Evolutionary conservation across 352 stramenopile genomes (phyloP), one percentile per base, ranked within the genome.

Genomic region (Phytophthora tentaculata): DNA sequence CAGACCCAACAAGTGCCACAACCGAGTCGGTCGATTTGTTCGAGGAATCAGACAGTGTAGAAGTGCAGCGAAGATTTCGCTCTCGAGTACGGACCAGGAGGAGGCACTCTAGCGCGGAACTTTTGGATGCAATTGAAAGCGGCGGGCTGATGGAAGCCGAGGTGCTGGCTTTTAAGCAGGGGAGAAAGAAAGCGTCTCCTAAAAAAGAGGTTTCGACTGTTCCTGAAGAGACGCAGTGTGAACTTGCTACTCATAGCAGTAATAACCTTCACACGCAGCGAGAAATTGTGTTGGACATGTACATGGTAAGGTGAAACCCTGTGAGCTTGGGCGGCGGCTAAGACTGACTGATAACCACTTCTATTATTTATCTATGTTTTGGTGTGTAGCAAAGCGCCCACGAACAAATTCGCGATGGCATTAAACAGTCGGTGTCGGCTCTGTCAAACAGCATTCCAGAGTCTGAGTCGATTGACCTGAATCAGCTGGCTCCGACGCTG

Each of bases 201-300:
- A 60, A 68, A 53, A 60, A 44, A n/a, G 55, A 77, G 2, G 16
- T 51, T 50, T 69, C 35, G 45, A 67, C 67, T 43, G 57, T 67
- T 60, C 5, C 23, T 60, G 32, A 74, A 76, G 67, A 77, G 74
- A 39, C 62, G 44, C 68, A 66, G 52, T 59, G 48, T 32, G 58
- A 55, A 61, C 17, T 66, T 50, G 19, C 51, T 61, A n/a, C 66
- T 26, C 55, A 43, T 10, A 60, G 70, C 20, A 69, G 53, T 51
- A 79, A 62, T 19, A 81, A 83, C 35, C 23, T 77, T 24, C 66
- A 80, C 35, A 89, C 75, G 5, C 80, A 89, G 39, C 79, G 74
- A 37, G 86, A 94, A 37, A 81, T 90, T 26, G 68, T 69, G 5
- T 63, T 94, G 49, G 86, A 89, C 69, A 85, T 84, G 65, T 87